Evolutionary conservation across 305 asterid genomes (phyloP).

Genomic region (Fraxinus sp.): DNA sequence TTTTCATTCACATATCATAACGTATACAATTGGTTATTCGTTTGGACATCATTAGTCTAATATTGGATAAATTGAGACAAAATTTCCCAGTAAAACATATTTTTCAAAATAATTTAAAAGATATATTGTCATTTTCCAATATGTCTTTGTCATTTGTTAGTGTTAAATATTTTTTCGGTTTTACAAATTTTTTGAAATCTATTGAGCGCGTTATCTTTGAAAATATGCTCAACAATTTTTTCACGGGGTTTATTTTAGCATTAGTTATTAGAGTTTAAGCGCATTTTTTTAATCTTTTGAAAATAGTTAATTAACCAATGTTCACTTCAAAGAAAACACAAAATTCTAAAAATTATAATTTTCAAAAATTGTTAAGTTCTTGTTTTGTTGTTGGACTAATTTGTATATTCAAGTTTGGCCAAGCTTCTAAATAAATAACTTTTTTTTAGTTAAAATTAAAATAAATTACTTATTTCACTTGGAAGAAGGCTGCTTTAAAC

Average conservation of each 20-base stretch:
- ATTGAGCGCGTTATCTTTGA: no score
- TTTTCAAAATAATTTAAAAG: neutral
- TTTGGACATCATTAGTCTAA: neutral
- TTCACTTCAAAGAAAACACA: neutral
- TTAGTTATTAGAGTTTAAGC: neutral
- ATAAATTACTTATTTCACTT: neutral
- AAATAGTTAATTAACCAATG: neutral
- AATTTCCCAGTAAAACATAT: neutral
- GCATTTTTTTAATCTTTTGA: neutral
- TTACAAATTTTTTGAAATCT: no score
- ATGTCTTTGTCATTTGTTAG: neutral
- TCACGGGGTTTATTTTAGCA: neutral
- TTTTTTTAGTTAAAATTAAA: neutral
- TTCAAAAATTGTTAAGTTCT: neutral
- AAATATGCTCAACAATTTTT: neutral
- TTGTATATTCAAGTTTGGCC: neutral
- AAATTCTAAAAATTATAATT: neutral
- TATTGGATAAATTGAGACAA: neutral
- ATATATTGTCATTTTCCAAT: neutral
- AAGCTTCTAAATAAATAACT: neutral
- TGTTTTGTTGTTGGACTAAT: neutral
- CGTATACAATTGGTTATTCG: neutral
- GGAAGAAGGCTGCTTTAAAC: neutral
- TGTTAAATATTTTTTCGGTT: neutral
- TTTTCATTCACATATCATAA: neutral